Base-by-base conservation (phyloP, 495 filamentous ascomycete species). In the Gamarada debralockiae region DNA sequence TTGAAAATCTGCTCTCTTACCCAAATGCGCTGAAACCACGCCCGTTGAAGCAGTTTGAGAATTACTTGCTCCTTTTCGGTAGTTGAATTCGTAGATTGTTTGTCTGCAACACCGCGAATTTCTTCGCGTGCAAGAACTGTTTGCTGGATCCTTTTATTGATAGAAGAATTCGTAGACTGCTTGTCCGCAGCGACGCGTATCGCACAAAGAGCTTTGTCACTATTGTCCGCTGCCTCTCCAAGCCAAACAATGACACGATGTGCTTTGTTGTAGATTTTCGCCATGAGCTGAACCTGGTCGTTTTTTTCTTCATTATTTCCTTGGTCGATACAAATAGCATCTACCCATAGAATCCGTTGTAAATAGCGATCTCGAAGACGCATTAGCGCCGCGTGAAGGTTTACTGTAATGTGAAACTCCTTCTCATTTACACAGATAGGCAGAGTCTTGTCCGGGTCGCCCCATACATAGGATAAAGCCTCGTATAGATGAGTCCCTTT, bases 191-290 rank as follows among this genome's bases (percentile, higher is more conserved):
- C 58, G 20, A 1, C 24, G 4, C 33, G 57, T 43, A 63, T 55
- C 17, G 38, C 45, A 34, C 56, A 34, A n/a, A 62, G 50, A 7
- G 43, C 62, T 40, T 41, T 23, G 5, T 57, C 22, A 24, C 48
- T 57, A 33, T n/a, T n/a, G n/a, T 64, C 57, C 8, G 31, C 52
- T n/a, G 57, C 54, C 17, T 53, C 48, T 24, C 68, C 61, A 9
- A 64, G 58, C 61, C 61, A 74, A n/a, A 72, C 60, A 42, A 66
- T 27, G 12, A 72, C 67, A 10, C 52, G 41, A 5, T 22, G 44
- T 23, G 68, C 67, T 38, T 58, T 51, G 2, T 23, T 48, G 49
- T 73, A 74, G 31, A 74, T 70, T 54, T n/a, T 59, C 10, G 58
- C 57, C 58, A 67, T 67, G 3, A 50, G 27, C 55, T 58, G 48